Evolutionary conservation across 1,284 basidiomycete genomes (phyloP).

Genomic region (Lignosus rhinocerotis): DNA sequence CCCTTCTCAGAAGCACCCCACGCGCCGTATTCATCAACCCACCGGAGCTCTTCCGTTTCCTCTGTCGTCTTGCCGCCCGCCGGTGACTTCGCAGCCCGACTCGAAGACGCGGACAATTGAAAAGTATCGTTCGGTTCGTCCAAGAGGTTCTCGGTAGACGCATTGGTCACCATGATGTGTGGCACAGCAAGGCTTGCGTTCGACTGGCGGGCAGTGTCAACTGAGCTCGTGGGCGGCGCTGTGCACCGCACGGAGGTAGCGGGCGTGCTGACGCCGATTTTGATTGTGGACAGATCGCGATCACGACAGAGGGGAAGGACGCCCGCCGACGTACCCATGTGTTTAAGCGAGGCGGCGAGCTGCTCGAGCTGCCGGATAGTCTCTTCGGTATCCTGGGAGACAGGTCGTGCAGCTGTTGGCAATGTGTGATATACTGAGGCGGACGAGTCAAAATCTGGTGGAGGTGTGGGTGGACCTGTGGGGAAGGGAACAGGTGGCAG

Average conservation of each 20-base stretch:
- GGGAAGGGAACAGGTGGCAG: conserved; percentile 20
- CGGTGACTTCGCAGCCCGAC: background rate
- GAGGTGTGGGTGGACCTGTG: background rate
- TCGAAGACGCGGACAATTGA: background rate
- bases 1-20: conserved; percentile 28
- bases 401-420: background rate
- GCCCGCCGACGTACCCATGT: conserved; percentile 1
- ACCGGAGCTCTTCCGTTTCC: conserved; percentile 23
- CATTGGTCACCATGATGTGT: conserved; percentile 28
- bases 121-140: background rate
- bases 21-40: conserved; percentile 27
- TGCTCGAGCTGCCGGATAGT: conserved; percentile 19
- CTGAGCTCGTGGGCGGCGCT: background rate
- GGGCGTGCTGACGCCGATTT: background rate
- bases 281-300: background rate
- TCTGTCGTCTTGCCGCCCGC: conserved; percentile 9
- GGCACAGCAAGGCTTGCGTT: conserved; percentile 16
- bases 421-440: background rate
- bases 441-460: background rate
- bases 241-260: background rate
- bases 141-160: conserved; percentile 22
- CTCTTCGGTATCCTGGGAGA: conserved; percentile 17
- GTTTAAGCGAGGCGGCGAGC: conserved; percentile 19
- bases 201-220: background rate
- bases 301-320: background rate